Base-by-base conservation (phyloP, 495 filamentous ascomycete species). In the Bathelium albidoporum region DNA sequence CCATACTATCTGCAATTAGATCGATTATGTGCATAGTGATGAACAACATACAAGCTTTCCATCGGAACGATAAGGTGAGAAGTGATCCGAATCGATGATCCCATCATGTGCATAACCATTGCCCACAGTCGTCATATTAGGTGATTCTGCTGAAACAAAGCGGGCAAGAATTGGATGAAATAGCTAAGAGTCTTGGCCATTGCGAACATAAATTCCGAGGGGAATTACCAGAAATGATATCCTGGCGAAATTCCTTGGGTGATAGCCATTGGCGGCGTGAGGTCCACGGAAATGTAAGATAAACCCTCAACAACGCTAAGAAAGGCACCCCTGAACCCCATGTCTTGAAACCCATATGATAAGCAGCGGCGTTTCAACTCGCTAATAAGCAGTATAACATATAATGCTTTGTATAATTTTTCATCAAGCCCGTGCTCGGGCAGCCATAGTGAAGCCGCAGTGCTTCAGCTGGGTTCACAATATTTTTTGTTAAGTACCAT, bases 31-130 rank as follows among this genome's bases (percentile, higher is more conserved):
- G 29, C 2, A 41, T 59, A 10, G 0, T 16, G 41, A 20, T 31
- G 20, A 36, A 11, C 41, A 29, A 72, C 80, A 65, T 43, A 82
- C 82, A 64, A 86, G 75, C 67, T 86, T 86, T 39, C 82, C 83
- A 71, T 86, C 82, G 22, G 77, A 61, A 55, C 82, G 71, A 69
- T 85, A 85, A 0, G 83, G 83, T 31, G 79, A 83, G 64, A 85
- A 85, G 62, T 81, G 75, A 43, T 77, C 79, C 29, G 76, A 73
- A 61, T 73, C 67, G 5, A 16, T 7, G 24, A 55, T 16, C 29
- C 24, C 58, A 24, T 49, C 61, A 16, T 61, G 55, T 1, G 61
- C 53, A 59, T 67, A 58, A 11, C 43, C 58, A 11, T 66, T 58
- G 7, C 44, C 59, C 26, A 36, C 16, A n/a, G 28, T 36, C 22